These are phyloP conservation scores for Trypanosomatidae sp. DNA, from an alignment of 208 protist genomes.

Conservation along the genomic window DNA sequence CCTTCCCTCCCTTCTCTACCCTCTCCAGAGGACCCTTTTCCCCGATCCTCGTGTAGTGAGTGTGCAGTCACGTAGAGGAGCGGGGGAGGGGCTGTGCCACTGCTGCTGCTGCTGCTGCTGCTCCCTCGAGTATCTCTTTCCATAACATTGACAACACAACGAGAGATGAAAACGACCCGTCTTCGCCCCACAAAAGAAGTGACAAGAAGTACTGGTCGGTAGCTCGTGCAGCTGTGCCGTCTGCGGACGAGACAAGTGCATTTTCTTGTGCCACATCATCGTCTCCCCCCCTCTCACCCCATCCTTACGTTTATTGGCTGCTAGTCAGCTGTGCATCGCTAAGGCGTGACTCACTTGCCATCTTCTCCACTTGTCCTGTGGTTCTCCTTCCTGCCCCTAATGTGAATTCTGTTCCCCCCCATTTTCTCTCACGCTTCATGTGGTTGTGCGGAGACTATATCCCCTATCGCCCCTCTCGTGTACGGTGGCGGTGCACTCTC, in stretches of 20 bases:
- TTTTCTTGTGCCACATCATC: not conserved
- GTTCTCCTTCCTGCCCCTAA: not conserved
- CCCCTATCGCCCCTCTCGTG: not conserved
- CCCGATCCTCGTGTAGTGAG: not conserved
- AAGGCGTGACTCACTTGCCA: not conserved
- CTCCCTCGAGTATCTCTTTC: constrained; percentile 2
- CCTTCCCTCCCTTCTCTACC: no score
- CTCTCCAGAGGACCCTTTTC: not conserved
- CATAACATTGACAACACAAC: not conserved
- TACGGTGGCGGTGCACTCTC: not conserved
- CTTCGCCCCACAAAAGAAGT: not conserved
- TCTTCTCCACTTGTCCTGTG: not conserved
- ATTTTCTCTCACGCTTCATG: not conserved
- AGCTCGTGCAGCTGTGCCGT: not conserved
- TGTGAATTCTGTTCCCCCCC: not conserved
- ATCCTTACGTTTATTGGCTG: not conserved
- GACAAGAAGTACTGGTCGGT: not conserved
- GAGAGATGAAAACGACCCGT: not conserved
- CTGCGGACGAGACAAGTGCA: not conserved
- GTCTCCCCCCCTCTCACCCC: not conserved
- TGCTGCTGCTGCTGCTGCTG: not conserved
- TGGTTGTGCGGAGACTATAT: not conserved
- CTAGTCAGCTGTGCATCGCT: not conserved
- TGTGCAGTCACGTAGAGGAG: not conserved
- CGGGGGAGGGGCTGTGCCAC: not conserved